Evolutionary conservation across 2,329 filamentous ascomycete genomes (phyloP).

Genomic region (Teratosphaeria zuluensis): DNA sequence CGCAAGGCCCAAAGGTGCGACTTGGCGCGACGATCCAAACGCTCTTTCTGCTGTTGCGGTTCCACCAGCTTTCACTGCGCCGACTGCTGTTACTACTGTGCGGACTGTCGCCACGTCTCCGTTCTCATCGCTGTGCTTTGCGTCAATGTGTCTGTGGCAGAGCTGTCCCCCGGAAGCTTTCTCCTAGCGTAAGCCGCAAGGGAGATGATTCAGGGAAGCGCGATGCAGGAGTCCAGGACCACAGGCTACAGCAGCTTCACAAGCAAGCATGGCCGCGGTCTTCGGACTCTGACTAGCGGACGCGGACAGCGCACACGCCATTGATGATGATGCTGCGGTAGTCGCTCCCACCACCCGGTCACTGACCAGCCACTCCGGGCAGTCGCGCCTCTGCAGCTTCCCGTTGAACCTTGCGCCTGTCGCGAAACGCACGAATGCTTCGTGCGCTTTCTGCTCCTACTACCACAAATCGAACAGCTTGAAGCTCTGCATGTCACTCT

Average conservation of each 20-base stretch:
- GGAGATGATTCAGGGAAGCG: background rate
- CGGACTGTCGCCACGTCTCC: background rate
- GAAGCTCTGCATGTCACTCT: background rate
- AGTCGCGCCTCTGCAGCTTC: background rate
- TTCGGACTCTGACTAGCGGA: background rate
- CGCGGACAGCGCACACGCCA: background rate
- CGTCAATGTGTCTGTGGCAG: background rate
- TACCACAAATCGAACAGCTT: background rate
- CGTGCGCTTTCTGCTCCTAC: background rate
- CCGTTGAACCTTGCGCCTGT: background rate
- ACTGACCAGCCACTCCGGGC: background rate
- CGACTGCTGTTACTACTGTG: background rate
- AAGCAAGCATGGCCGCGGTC: background rate
- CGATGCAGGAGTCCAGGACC: background rate
- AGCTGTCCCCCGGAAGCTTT: background rate
- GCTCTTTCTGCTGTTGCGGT: background rate
- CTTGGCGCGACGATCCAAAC: conserved; percentile 1
- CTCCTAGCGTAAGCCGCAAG: conserved; percentile 1
- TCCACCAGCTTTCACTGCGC: background rate
- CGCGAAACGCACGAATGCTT: background rate
- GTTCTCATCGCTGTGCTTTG: background rate
- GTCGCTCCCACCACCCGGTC: background rate
- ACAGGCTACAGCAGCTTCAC: background rate
- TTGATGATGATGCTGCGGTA: background rate
- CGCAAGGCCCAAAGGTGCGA: background rate